Base-by-base conservation (phyloP, 1,284 basidiomycete species). In the Ustilago sp. region DNA sequence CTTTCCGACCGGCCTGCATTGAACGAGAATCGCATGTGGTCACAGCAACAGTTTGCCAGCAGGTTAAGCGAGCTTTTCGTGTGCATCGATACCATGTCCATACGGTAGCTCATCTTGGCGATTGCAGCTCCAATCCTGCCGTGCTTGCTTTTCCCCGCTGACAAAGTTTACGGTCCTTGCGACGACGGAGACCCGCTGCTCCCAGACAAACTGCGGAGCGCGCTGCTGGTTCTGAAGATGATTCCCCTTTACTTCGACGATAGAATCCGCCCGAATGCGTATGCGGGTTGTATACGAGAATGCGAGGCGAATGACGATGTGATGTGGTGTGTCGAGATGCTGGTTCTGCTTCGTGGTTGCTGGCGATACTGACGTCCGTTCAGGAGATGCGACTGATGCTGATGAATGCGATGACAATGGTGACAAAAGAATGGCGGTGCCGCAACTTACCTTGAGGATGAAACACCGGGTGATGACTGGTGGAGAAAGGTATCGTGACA, bases 361-460 rank as follows among this genome's bases (percentile, higher is more conserved):
- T 39, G n/a, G 38, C 35, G 23, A 32, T 63, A 41, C 28, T 23
- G 32, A 54, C 41, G 59, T 39, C 17, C 17, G 56, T 41, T 36
- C 41, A 39, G 51, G 38, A 23, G 56, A 48, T 62, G 48, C 43
- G 54, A n/a, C 28, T 38, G 28, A 23, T 47, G 35, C 17, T 35
- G 50, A 39, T 34, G 56, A 19, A 43, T 64, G 59, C 54, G 58
- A 64, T 64, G 64, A 63, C 63, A 57, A 72, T 67, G 60, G 48
- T 48, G 71, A 58, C 38, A 56, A 59, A 17, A 59, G 35, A 52
- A 48, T 53, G 59, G 47, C 45, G 52, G n/a, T 57, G 39, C 31
- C 55, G 50, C 47, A 57, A 74, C 72, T 74, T 74, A 74, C 72
- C 72, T 74, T 74, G 72, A 74, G 72, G 71, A 73, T 74, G 71